Evolutionary conservation across 495 filamentous ascomycete species (phyloP).

Genomic region (Podospora bellae-mahoneyi): DNA sequence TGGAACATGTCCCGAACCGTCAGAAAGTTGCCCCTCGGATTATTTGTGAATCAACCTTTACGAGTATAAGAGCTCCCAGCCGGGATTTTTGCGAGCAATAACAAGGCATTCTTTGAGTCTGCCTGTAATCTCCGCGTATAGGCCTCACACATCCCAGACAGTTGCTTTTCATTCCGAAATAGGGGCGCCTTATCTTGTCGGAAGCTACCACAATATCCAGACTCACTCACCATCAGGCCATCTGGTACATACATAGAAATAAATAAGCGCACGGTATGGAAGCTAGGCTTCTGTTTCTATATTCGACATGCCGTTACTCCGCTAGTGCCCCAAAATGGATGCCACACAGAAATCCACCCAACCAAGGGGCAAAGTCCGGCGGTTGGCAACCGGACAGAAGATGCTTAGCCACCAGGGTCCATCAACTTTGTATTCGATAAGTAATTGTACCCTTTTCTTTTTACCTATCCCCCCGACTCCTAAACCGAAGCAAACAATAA

Average conservation of each 20-base stretch:
- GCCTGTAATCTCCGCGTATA: neutral
- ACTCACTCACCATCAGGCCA: neutral
- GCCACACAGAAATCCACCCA: neutral
- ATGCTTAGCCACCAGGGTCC: neutral
- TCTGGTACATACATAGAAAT: neutral
- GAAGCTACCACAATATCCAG: neutral
- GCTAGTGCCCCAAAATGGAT: neutral
- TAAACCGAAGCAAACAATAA: neutral
- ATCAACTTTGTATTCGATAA: neutral
- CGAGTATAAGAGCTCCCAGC: too few species aligned
- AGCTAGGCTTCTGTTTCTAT: neutral
- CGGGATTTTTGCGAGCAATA: too few species aligned
- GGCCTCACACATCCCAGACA: neutral
- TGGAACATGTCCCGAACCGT: too few species aligned
- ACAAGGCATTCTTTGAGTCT: neutral
- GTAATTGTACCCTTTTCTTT: neutral
- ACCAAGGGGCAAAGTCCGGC: conserved; percentile 9
- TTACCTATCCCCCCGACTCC: neutral
- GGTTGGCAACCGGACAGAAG: neutral
- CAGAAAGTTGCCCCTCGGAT: too few species aligned
- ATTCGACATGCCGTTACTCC: neutral
- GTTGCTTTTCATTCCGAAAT: neutral
- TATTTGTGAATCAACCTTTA: too few species aligned
- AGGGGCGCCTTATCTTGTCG: neutral
- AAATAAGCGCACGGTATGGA: neutral